Evolutionary conservation across 2,329 filamentous ascomycete species (phyloP), one percentile per base, ranked within the genome.

Genomic region (Myotisia sp.): DNA sequence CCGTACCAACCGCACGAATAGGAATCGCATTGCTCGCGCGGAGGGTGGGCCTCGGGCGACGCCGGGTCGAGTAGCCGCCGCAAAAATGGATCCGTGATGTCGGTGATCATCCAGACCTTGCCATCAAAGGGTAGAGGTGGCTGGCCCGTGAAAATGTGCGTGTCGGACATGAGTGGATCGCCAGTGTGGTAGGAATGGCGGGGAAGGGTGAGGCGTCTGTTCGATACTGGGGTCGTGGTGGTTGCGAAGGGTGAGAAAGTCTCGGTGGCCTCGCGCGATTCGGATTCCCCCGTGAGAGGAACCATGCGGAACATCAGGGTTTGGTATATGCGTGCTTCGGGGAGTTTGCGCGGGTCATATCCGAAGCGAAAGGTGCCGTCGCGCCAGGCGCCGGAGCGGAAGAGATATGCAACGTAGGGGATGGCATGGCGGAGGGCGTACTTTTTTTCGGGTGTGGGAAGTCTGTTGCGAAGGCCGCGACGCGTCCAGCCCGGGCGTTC

Each of bases 41-140:
- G 58, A 37, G 70, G 64, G 34, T 60, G 64, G 3, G 60, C 57
- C 2, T 44, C 53, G 2, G 66, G 50, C 4, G 73, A 65, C 0
- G 75, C 64, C 0, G 72, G 70, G 13, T 75, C 68, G 24, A 93
- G 65, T 3, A 94, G 60, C 7, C 64, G 55, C 1, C 64, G 61
- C 1, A 95, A 64, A 1, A 86, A 51, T 0, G 84, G 81, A 47
- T 95, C 87, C 0, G 74, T 79, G 36, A 95, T 78, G 54, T 98
- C 90, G 59, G 85, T 92, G 17, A 92, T 71, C 63, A 95, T 90
- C 79, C 85, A 98, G 32, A 90, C 77, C 48, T 90, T 90, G 24
- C 85, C 85, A 48, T 93, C 85, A 1, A 72, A 70, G 10, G 74
- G 73, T 36, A 87, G 73, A 2, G 68, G 58, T 1, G 53, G 70